Conservation (phyloP, 2,329 filamentous ascomycete species). For the Xylariomycetidae sp. region DNA sequence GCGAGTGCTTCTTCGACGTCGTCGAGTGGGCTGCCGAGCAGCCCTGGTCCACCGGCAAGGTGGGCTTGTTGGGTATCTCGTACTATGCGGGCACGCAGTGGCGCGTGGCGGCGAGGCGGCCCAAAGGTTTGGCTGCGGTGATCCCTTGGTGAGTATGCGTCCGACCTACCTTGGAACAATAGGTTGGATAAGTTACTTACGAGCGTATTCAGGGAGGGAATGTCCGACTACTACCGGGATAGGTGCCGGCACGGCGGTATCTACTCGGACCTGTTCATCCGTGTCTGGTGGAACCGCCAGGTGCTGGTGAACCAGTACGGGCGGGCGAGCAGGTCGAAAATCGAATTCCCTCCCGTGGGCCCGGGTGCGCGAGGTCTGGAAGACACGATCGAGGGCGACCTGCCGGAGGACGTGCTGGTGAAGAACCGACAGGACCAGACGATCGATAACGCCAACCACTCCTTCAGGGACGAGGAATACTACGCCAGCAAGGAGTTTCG, state of each 20-base stretch:
- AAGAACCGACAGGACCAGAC: slow-evolving; percentile 45
- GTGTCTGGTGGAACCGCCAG: slow-evolving; percentile 64
- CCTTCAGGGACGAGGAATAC: slow-evolving; percentile 59
- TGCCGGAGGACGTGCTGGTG: slow-evolving; percentile 46
- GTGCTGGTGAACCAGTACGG: slow-evolving; percentile 67
- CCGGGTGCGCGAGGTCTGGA: slow-evolving; percentile 26
- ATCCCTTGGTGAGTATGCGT: slow-evolving; percentile 32
- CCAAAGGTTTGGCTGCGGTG: slow-evolving; percentile 42
- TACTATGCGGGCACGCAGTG: slow-evolving; percentile 47
- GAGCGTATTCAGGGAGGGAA: slow-evolving; percentile 39
- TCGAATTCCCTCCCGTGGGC: slow-evolving; percentile 25
- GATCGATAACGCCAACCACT: slow-evolving; percentile 41
- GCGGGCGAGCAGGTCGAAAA: slow-evolving; percentile 26
- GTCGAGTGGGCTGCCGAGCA: slow-evolving; percentile 46
- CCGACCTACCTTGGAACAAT: too few species aligned
- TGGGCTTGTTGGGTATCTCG: slow-evolving; percentile 42
- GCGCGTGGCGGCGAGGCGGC: slow-evolving; percentile 42
- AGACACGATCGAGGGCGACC: slow-evolving; percentile 55
- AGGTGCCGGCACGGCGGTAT: slow-evolving; percentile 59
- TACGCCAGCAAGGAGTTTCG: slow-evolving; percentile 63
- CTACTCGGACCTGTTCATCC: slow-evolving; percentile 53
- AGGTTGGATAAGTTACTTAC: too few species aligned
- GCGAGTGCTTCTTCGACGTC: slow-evolving; percentile 44
- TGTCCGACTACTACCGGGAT: slow-evolving; percentile 52
- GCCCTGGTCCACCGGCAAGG: slow-evolving; percentile 43